phyloP scores from a whole-genome alignment of 2,329 filamentous ascomycete species.

The Botrytis tulipae region DNA sequence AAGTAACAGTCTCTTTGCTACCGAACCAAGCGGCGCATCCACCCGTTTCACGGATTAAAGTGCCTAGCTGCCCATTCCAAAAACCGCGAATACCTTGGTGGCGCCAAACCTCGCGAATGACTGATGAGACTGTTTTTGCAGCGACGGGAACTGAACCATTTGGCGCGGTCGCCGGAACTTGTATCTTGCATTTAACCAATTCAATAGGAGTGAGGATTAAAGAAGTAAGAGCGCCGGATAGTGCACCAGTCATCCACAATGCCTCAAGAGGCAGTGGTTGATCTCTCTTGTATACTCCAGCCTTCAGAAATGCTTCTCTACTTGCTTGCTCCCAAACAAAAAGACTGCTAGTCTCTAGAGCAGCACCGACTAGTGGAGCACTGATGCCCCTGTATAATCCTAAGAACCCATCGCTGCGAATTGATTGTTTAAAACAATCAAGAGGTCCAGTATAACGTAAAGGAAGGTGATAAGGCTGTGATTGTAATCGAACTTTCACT shows the following conservation, averaged over 20 bases:
- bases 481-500: slow-evolving; percentile 94
- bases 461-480: slow-evolving; percentile 83
- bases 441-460: slow-evolving; percentile 81
- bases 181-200: slow-evolving; percentile 97
- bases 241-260: slow-evolving; percentile 77
- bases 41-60: slow-evolving; percentile 88
- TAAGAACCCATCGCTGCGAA: slow-evolving; percentile 73
- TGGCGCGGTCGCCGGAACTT: slow-evolving; percentile 57
- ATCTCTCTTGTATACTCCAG: slow-evolving; percentile 49
- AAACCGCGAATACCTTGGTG: slow-evolving; percentile 83
- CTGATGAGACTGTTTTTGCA: slow-evolving; percentile 61
- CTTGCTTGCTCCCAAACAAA: slow-evolving; percentile 88
- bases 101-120: slow-evolving; percentile 77
- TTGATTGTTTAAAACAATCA: slow-evolving; percentile 89
- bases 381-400: slow-evolving; percentile 85
- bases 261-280: slow-evolving; percentile 69
- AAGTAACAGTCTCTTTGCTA: slow-evolving; percentile 75
- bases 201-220: slow-evolving; percentile 92
- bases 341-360: slow-evolving; percentile 85
- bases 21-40: slow-evolving; percentile 96
- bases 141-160: slow-evolving; percentile 45
- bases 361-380: slow-evolving; percentile 85
- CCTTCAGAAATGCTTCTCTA: slow-evolving; percentile 60
- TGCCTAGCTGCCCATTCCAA: slow-evolving; percentile 93
- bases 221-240: slow-evolving; percentile 85